Conservation (phyloP, 108 stramenopile genomes). For the Fistulifera solaris region DNA sequence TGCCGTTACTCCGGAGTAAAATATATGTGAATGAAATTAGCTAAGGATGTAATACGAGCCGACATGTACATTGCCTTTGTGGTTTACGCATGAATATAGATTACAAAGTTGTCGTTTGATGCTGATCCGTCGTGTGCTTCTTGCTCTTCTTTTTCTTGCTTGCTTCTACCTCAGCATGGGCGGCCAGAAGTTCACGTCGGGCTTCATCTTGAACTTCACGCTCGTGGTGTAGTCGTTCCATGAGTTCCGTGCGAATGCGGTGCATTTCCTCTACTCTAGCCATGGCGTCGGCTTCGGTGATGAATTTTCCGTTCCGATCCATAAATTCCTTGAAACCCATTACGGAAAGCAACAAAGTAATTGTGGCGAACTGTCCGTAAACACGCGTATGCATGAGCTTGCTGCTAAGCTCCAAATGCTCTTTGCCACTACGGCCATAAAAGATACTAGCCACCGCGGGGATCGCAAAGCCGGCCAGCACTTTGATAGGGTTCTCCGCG, state of each 20-base stretch:
- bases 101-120: no score
- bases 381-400: conserved; percentile 82
- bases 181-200: no score
- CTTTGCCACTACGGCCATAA: conserved; percentile 52
- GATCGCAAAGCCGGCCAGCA: conserved; percentile 47
- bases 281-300: conserved; percentile 61
- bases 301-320: conserved; percentile 62
- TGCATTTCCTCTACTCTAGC: conserved; percentile 61
- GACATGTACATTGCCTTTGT: no score
- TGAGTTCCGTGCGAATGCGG: conserved; percentile 33
- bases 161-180: no score
- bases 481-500: conserved; percentile 71
- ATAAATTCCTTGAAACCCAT: conserved; percentile 82
- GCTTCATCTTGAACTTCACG: no score
- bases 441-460: conserved; percentile 66
- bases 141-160: no score
- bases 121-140: no score
- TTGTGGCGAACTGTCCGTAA: conserved; percentile 74
- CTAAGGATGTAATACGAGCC: no score
- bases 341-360: conserved; percentile 53
- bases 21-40: no score
- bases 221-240: conserved; percentile 34
- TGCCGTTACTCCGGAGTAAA: no score
- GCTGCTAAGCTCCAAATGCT: conserved; percentile 51
- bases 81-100: no score